phyloP scores from a whole-genome alignment of 192 early-diverging fungal genomes.

The Rhizoclosmatium globosum region DNA sequence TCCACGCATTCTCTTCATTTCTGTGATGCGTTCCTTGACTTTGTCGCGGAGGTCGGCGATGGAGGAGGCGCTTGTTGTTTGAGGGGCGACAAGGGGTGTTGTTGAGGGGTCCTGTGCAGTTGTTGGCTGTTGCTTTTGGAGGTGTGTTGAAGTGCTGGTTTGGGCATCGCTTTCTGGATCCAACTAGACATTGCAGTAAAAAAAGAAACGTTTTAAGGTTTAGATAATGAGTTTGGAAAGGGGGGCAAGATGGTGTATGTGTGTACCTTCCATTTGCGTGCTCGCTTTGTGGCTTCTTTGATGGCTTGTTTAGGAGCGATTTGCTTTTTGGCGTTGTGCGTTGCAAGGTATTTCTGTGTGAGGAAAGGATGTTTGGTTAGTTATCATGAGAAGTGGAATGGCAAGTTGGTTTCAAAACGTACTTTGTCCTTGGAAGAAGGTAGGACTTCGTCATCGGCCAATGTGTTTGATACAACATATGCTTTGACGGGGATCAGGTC shows the following conservation, averaged over 20 bases:
- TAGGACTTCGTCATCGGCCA: not conserved
- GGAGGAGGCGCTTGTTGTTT: not conserved
- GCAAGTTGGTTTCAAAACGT: not conserved
- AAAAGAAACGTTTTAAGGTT: not conserved
- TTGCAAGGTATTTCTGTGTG: constrained; percentile 14
- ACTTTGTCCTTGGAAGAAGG: not conserved
- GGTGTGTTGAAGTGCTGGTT: constrained; percentile 75
- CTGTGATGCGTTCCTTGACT: constrained; percentile 29
- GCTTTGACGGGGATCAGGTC: constrained; percentile 85
- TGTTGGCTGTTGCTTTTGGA: constrained; percentile 57
- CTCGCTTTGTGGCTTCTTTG: constrained; percentile 81
- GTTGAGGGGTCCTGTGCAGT: not conserved
- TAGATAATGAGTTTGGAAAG: too few relatives aligned
- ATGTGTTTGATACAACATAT: constrained; percentile 66
- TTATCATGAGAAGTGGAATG: too few relatives aligned
- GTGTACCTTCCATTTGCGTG: constrained; percentile 82
- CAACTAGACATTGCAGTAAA: constrained; percentile 52
- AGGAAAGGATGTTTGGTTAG: not conserved
- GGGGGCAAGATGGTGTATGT: not conserved
- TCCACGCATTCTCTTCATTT: constrained; percentile 39
- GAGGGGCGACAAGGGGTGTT: not conserved
- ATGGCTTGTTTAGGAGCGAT: constrained; percentile 77
- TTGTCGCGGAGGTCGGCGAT: constrained; percentile 24
- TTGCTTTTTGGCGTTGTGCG: constrained; percentile 75
- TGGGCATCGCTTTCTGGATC: constrained; percentile 78